Conservation (phyloP, 1,284 basidiomycete genomes). For the Microbotryomycetes sp. region DNA sequence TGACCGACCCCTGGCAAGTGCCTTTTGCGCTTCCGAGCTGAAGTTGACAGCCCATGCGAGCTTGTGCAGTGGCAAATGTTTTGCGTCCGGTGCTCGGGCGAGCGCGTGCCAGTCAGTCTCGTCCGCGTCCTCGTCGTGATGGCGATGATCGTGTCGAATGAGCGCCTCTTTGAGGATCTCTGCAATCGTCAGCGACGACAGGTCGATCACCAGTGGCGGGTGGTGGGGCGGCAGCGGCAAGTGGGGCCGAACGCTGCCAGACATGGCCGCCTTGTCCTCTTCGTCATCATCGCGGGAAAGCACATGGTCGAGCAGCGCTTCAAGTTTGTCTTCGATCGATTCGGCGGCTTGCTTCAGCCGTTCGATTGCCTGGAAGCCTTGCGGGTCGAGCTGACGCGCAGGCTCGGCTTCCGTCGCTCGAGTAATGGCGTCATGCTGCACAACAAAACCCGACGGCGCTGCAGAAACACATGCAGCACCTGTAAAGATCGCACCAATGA, state of each 20-base stretch:
- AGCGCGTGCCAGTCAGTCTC: background rate
- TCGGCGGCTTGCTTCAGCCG: background rate
- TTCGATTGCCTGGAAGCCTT: background rate
- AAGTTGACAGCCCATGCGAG: conserved; percentile 35
- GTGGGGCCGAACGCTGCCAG: too few relatives aligned
- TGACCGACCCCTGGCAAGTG: conserved; percentile 7
- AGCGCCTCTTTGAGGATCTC: conserved; percentile 33
- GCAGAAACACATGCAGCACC: too few relatives aligned
- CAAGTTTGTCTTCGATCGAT: background rate
- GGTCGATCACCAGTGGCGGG: conserved; percentile 17
- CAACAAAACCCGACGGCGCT: too few relatives aligned
- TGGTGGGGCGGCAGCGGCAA: conserved; percentile 8
- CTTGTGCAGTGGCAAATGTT: conserved; percentile 28
- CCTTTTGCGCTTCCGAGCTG: conserved; percentile 7
- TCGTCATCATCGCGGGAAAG: background rate
- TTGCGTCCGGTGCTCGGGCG: conserved; percentile 13
- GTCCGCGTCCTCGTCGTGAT: conserved; percentile 4
- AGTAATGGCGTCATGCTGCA: background rate
- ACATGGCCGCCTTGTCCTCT: background rate
- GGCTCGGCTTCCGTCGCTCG: too few relatives aligned
- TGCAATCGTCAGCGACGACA: conserved; percentile 27
- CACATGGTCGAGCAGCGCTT: background rate
- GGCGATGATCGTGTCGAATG: background rate
- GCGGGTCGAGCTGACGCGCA: background rate
- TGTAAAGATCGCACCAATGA: too few relatives aligned